phyloP scores from a whole-genome alignment of 768 basidiomycete genomes.

The Sistotremastrum niveocremeum region DNA sequence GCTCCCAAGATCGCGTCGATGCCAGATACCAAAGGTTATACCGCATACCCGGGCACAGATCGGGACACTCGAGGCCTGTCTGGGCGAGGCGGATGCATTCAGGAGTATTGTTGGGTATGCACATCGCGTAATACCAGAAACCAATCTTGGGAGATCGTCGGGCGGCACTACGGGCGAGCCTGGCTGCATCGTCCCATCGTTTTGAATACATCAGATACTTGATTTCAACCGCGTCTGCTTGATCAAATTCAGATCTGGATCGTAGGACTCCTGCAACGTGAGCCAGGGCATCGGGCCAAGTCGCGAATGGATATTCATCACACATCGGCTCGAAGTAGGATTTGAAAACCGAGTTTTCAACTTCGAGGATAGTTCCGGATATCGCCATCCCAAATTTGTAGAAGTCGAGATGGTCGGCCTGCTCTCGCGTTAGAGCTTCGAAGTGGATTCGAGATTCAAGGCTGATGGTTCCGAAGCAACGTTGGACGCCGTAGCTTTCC shows the following conservation, averaged over 20 bases:
- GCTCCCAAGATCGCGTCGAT: constrained; percentile 42
- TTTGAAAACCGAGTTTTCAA: no score
- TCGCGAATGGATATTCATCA: constrained; percentile 30
- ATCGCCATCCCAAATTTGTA: no score
- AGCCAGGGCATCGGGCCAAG: constrained; percentile 47
- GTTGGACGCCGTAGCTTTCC: no score
- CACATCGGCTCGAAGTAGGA: no score
- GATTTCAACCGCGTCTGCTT: constrained; percentile 51
- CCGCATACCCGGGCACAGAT: constrained; percentile 40
- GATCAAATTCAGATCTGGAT: constrained; percentile 19
- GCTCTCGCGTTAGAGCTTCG: no score
- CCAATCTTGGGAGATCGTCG: constrained; percentile 43
- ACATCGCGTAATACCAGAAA: constrained; percentile 53
- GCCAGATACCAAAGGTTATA: constrained; percentile 46
- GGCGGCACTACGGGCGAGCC: constrained; percentile 31
- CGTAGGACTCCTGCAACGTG: constrained; percentile 45
- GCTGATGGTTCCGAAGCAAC: no score
- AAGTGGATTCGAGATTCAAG: no score
- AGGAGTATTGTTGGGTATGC: constrained; percentile 31
- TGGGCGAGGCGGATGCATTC: constrained; percentile 44
- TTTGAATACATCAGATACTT: constrained; percentile 40
- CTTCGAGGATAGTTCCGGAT: no score
- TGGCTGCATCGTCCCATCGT: constrained; percentile 25
- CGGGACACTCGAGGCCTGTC: constrained; percentile 47
- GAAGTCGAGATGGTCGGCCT: no score